phyloP scores from a whole-genome alignment of 129 eudicot species.

The Saposhnikovia divaricata region DNA sequence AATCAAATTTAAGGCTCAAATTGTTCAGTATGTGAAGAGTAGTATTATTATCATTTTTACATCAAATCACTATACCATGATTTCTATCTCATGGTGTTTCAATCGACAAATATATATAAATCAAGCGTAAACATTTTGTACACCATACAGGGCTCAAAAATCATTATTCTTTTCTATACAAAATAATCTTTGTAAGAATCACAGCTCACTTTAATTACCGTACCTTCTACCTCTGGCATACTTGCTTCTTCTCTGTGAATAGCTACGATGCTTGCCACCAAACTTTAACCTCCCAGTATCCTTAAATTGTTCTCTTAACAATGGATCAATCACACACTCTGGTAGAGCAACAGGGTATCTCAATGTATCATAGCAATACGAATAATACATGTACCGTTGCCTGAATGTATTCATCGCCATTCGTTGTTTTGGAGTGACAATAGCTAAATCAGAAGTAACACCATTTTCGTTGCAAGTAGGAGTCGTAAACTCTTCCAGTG shows the following conservation, averaged over 20 bases:
- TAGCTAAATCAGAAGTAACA: conserved; percentile 23
- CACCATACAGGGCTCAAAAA: not conserved
- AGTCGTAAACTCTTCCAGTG: conserved; percentile 37
- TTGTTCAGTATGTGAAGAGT: not conserved
- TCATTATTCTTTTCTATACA: not conserved
- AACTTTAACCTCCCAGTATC: conserved; percentile 62
- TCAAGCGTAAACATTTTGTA: not conserved
- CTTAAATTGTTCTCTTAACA: conserved; percentile 37
- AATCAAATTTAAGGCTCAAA: not conserved
- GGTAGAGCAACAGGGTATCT: conserved; percentile 60
- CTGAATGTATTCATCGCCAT: conserved; percentile 58
- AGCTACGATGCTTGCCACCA: conserved; percentile 29
- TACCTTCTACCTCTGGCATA: conserved; percentile 28
- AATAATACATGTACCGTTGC: conserved; percentile 65
- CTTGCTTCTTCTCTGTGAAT: conserved; percentile 25
- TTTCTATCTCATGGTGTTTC: not conserved
- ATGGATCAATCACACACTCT: conserved; percentile 67
- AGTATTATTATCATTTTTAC: not conserved
- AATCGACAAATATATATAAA: not conserved
- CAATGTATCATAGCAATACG: conserved; percentile 68
- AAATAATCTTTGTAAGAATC: not conserved
- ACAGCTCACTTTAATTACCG: conserved; percentile 38
- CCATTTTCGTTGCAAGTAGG: conserved; percentile 23
- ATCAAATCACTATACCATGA: not conserved
- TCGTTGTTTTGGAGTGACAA: conserved; percentile 38